Evolutionary conservation across 257 asterid species (phyloP).

Genomic region (Mentha longifolia): DNA sequence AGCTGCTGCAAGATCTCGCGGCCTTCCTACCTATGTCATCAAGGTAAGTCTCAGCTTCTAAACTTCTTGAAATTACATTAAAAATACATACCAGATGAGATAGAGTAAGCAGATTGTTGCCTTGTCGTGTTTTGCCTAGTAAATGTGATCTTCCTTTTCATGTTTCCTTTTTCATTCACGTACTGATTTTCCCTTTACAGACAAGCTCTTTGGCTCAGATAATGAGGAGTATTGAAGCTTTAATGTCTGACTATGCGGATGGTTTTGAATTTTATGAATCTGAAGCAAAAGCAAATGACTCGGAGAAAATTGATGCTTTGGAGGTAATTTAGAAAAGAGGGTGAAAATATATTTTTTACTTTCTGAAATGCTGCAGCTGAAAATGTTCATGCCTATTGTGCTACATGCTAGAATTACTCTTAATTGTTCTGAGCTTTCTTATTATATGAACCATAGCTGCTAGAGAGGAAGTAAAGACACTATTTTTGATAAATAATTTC

Average conservation of each 20-base stretch:
- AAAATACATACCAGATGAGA: constrained; percentile 1
- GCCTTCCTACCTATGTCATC: constrained; percentile 77
- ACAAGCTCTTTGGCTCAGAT: constrained; percentile 71
- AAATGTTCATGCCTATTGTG: constrained; percentile 15
- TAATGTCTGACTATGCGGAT: constrained; percentile 63
- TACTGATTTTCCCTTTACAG: constrained; percentile 44
- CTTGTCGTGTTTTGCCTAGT: constrained; percentile 26
- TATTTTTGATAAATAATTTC: constrained; percentile 4
- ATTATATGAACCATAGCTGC: constrained; percentile 1
- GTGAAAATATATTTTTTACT: constrained; percentile 1
- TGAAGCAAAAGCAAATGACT: constrained; percentile 66
- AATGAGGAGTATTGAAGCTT: constrained; percentile 62
- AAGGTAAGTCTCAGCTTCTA: constrained; percentile 52
- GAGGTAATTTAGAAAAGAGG: constrained; percentile 57
- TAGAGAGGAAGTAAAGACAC: constrained; percentile 9
- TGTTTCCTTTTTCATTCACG: constrained; percentile 15
- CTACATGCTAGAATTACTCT: constrained; percentile 10
- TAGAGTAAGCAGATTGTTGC: constrained; percentile 17
- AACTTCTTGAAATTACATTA: not conserved
- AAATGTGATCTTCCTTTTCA: constrained; percentile 18
- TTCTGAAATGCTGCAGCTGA: constrained; percentile 1
- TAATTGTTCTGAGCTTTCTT: constrained; percentile 14
- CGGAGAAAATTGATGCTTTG: constrained; percentile 86
- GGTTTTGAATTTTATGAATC: constrained; percentile 63
- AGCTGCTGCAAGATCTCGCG: constrained; percentile 88